Conservation (phyloP, 495 filamentous ascomycete species). For the Jackrogersella multiformis region DNA sequence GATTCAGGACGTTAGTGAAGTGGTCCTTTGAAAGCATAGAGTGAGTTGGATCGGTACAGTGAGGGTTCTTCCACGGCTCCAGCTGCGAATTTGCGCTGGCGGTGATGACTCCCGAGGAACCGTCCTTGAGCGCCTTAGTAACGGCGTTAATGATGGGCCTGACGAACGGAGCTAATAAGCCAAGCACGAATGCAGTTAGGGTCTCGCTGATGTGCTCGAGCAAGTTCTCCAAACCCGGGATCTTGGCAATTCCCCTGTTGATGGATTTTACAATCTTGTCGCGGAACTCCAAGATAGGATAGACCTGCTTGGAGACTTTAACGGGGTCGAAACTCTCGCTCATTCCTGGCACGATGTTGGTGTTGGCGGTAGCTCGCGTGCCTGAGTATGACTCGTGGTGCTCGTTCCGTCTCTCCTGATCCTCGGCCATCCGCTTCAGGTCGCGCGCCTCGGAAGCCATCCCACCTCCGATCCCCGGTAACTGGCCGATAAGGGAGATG, state of each 20-base stretch:
- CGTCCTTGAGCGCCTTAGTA: slow-evolving; percentile 80
- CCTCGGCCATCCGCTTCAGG: slow-evolving; percentile 77
- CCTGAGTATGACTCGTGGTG: slow-evolving; percentile 34
- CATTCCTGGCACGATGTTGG: slow-evolving; percentile 70
- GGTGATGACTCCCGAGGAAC: slow-evolving; percentile 80
- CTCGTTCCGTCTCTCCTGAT: slow-evolving; percentile 72
- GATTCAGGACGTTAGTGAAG: slow-evolving; percentile 91
- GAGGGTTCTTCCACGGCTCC: slow-evolving; percentile 87
- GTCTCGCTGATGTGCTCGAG: slow-evolving; percentile 93
- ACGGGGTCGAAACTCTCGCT: slow-evolving; percentile 81
- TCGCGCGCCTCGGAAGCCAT: slow-evolving; percentile 80
- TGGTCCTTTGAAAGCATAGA: slow-evolving; percentile 96
- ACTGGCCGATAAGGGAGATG: slow-evolving; percentile 74
- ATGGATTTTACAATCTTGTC: slow-evolving; percentile 91
- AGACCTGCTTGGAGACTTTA: slow-evolving; percentile 83
- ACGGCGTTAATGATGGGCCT: slow-evolving; percentile 90
- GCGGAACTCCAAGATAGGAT: slow-evolving; percentile 92
- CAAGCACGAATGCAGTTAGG: slow-evolving; percentile 87
- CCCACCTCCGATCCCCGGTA: slow-evolving; percentile 76
- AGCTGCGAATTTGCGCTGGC: slow-evolving; percentile 86
- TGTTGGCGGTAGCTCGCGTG: slow-evolving; percentile 54
- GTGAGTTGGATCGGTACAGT: slow-evolving; percentile 91
- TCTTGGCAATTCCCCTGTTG: slow-evolving; percentile 84
- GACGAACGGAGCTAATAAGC: slow-evolving; percentile 87
- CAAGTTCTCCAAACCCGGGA: slow-evolving; percentile 85